phyloP scores from a whole-genome alignment of 1,139 yeast species.

The Wickerhamomyces sp. region DNA sequence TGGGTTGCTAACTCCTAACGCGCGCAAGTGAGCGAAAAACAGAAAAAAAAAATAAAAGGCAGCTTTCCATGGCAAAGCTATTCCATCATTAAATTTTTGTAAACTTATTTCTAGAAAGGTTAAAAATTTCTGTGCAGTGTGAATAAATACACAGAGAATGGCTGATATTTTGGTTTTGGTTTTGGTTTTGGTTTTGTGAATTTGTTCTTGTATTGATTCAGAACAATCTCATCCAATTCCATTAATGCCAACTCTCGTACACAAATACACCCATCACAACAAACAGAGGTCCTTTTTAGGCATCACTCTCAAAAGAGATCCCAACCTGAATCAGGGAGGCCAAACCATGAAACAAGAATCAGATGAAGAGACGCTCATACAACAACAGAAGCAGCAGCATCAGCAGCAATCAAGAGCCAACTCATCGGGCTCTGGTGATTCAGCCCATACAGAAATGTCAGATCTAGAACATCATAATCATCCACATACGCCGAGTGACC shows the following conservation, averaged over 20 bases:
- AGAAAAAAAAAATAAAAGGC: no score
- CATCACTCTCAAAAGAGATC: no score
- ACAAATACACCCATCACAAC: background rate
- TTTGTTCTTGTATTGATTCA: no score
- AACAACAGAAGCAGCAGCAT: background rate
- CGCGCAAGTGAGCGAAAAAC: no score
- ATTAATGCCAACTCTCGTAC: background rate
- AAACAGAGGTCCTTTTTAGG: background rate
- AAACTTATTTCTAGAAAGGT: no score
- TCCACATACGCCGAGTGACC: no score
- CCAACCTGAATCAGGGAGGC: no score
- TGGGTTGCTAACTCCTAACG: no score
- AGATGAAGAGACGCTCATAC: background rate
- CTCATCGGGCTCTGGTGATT: background rate
- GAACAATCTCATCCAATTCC: background rate
- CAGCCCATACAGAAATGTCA: background rate
- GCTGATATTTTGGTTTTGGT: background rate
- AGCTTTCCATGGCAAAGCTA: no score
- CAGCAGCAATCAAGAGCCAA: background rate
- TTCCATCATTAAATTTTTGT: no score
- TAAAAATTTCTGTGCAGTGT: no score
- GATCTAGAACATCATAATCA: background rate
- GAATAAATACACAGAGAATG: constrained; percentile 2
- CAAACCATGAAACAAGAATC: background rate
- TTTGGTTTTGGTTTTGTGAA: background rate